Evolutionary conservation across 78 protist species (phyloP).

Genomic region (Dictyostelium capitatum): DNA sequence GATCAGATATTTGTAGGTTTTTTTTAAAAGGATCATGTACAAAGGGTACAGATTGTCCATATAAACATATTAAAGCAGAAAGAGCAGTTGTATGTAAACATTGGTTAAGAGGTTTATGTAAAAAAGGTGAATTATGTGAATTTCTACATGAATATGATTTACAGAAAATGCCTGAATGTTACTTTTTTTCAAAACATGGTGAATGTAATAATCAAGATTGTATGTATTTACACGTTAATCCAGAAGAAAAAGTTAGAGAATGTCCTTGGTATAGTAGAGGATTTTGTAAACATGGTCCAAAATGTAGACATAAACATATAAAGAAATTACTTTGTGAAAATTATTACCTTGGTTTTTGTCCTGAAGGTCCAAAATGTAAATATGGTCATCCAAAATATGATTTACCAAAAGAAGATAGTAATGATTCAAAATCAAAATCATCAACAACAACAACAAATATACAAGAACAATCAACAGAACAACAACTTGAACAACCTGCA

Average conservation of each 20-base stretch:
- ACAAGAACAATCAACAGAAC: not conserved
- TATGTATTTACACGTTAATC: slow-evolving; percentile 89
- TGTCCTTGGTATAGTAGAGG: slow-evolving; percentile 96
- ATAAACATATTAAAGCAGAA: slow-evolving; percentile 76
- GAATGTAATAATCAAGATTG: slow-evolving; percentile 90
- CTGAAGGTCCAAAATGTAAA: slow-evolving; percentile 91
- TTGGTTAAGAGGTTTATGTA: slow-evolving; percentile 96
- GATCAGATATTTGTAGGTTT: slow-evolving; percentile 69
- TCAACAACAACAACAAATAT: slow-evolving; percentile 12
- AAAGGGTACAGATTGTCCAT: slow-evolving; percentile 79
- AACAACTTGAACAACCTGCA: slow-evolving; percentile 24
- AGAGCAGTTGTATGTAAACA: slow-evolving; percentile 95
- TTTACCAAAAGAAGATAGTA: slow-evolving; percentile 69
- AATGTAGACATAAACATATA: slow-evolving; percentile 87
- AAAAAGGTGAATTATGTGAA: slow-evolving; percentile 95
- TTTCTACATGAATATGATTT: slow-evolving; percentile 94
- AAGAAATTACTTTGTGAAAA: slow-evolving; percentile 82
- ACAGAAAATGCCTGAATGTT: slow-evolving; percentile 94
- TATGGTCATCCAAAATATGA: slow-evolving; percentile 87
- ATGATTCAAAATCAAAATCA: slow-evolving; percentile 18
- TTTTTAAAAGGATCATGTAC: slow-evolving; percentile 79
- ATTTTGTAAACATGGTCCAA: slow-evolving; percentile 94
- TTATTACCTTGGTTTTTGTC: slow-evolving; percentile 94
- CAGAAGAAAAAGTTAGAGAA: slow-evolving; percentile 89
- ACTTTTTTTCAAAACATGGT: slow-evolving; percentile 83